Evolutionary conservation across 2,329 filamentous ascomycete species (phyloP).

Genomic region (Trichophyton simii): DNA sequence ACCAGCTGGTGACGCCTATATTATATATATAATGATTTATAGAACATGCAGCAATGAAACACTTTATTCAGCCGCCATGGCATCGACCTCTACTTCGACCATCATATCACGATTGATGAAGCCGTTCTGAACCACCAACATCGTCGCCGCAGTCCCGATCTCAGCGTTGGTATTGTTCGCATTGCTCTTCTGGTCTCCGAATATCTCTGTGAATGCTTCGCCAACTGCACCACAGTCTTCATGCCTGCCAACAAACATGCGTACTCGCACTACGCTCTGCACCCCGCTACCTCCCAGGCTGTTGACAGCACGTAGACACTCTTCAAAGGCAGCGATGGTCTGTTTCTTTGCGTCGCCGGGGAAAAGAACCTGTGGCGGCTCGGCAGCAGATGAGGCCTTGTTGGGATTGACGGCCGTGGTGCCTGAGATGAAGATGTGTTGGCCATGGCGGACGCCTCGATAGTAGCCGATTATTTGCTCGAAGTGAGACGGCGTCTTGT

Average conservation of each 20-base stretch:
- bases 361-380: conserved; percentile 20
- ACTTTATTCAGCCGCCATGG: conserved; percentile 14
- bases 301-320: conserved; percentile 24
- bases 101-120: conserved; percentile 28
- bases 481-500: conserved; percentile 26
- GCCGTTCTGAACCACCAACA: conserved; percentile 27
- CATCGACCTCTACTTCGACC: conserved; percentile 32
- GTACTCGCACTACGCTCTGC: conserved; percentile 24
- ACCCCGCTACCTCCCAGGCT: conserved; percentile 18
- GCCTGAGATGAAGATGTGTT: conserved; percentile 28
- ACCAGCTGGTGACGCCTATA: conserved; percentile 60
- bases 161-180: conserved; percentile 15
- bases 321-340: conserved; percentile 18
- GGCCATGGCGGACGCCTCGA: conserved; percentile 26
- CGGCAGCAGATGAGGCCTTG: conserved; percentile 17
- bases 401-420: conserved; percentile 28
- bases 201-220: conserved; percentile 10
- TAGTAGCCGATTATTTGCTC: conserved; percentile 28
- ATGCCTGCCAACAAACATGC: conserved; percentile 21
- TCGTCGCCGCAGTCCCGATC: conserved; percentile 25
- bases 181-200: conserved; percentile 13
- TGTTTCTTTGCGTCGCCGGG: conserved; percentile 24
- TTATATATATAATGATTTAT: neutral
- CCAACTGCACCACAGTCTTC: conserved; percentile 11
- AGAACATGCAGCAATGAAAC: neutral